A percentile compares a stretch with the other conserved stretches of the same genome.
phyloP scores from a whole-genome alignment of 495 filamentous ascomycete species.

The Penicillium goetzii region DNA sequence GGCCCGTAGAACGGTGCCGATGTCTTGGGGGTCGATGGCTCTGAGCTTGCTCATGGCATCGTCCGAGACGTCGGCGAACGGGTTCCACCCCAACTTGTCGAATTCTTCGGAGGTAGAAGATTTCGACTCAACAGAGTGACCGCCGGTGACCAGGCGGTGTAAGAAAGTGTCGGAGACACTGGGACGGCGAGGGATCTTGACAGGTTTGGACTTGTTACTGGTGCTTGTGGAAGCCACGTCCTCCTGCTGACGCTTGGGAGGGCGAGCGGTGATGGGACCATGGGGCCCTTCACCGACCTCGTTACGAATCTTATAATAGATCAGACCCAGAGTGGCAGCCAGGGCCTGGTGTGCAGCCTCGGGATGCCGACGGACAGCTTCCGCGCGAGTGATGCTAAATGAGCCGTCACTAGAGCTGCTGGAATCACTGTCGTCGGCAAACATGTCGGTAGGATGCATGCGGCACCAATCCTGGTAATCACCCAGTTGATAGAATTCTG shows the following conservation, averaged over 20 bases:
- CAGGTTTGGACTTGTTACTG: slow-evolving; percentile 41
- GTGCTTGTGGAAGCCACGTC: slow-evolving; percentile 38
- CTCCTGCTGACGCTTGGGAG: slow-evolving; percentile 45
- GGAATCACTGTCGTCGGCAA: slow-evolving; percentile 42
- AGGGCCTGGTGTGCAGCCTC: slow-evolving; percentile 49
- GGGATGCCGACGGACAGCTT: slow-evolving; percentile 41
- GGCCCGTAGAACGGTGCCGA: slow-evolving; percentile 40
- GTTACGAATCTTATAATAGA: slow-evolving; percentile 50
- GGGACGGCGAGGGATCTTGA: slow-evolving; percentile 42
- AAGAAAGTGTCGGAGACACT: slow-evolving; percentile 40
- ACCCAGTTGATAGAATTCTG: slow-evolving; percentile 47
- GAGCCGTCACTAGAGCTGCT: slow-evolving; percentile 44
- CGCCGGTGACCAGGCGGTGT: slow-evolving; percentile 39
- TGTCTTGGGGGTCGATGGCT: slow-evolving; percentile 45
- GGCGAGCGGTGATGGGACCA: slow-evolving; percentile 27
- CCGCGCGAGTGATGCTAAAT: slow-evolving; percentile 36
- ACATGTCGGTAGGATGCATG: slow-evolving; percentile 38
- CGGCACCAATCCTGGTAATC: slow-evolving; percentile 46
- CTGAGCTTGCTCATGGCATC: slow-evolving; percentile 44
- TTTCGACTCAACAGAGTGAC: slow-evolving; percentile 40
- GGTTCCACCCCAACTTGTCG: slow-evolving; percentile 47
- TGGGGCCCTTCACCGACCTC: slow-evolving; percentile 43
- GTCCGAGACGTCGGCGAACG: slow-evolving; percentile 44
- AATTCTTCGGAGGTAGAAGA: slow-evolving; percentile 42
- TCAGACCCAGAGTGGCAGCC: slow-evolving; percentile 44